Evolutionary conservation across 192 early-diverging fungal genomes (phyloP), one percentile per base, ranked within the genome.

Genomic region (Coemansia furcata): DNA sequence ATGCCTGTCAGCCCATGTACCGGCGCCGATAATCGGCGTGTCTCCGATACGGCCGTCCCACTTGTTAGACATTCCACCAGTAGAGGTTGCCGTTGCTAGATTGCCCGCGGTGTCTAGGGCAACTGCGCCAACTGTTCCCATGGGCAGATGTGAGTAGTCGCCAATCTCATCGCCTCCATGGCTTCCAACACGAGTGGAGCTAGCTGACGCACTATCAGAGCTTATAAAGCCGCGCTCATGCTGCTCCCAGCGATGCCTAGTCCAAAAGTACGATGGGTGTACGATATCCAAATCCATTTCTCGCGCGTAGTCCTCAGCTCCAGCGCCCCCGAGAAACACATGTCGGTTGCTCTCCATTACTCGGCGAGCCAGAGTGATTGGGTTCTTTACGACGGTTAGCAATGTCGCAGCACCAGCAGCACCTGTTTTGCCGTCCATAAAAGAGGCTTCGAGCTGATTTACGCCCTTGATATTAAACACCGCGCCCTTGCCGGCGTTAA

Each of bases 61-160:
- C 44, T 77, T 77, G 59, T 77, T 77, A 0, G 69, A 67, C 75
- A 68, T 71, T 0, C 75, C 75, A 23, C 75, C 75, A 10, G 75
- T 77, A 0, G 69, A 77, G 26, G 75, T 77, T 21, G 75, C 75
- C 7, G 75, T 67, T 5, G 75, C 75, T 30, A 77, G 42, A 40
- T 63, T 15, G 3, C 75, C 75, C 12, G 21, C 14, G 0, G 36
- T 38, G 38, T 77, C 75, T 6, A 77, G 40, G 10, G 75, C 75
- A 49, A 77, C 69, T 2, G 75, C 69, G 36, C 75, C 75, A 1
- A 77, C 75, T 2, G 75, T 77, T 32, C 75, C 75, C 75, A 68
- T 72, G 35, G 69, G 62, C 29, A 77, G 35, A 39, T 72, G 55
- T 7, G 75, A 72, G 49, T 63, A 65, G 55, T 71, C 74, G 4